These are phyloP conservation scores for Zymoseptoria crescenta DNA, from an alignment of 2,329 filamentous ascomycete species.

Conservation along the genomic window DNA sequence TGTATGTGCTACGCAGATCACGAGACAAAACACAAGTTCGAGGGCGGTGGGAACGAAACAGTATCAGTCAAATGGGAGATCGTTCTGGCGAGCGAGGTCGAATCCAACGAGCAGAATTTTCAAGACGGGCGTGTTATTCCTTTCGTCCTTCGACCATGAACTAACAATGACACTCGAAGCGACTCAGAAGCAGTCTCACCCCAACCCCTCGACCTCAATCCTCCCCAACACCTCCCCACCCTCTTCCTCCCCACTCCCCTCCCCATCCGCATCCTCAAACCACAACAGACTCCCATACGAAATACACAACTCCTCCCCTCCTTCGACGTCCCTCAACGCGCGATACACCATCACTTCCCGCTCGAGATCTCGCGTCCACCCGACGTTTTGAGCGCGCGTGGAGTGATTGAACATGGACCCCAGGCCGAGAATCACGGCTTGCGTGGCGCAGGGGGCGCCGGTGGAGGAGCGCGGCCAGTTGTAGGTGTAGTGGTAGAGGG, in stretches of 20 bases:
- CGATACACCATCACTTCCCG: slow-evolving; percentile 42
- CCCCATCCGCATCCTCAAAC: slow-evolving; percentile 38
- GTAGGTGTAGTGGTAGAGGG: slow-evolving; percentile 50
- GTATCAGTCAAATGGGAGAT: neutral
- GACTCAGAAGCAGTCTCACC: too few relatives aligned
- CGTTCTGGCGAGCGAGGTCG: neutral
- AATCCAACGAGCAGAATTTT: neutral
- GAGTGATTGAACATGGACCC: slow-evolving; percentile 55
- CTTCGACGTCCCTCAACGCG: slow-evolving; percentile 41
- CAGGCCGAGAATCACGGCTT: slow-evolving; percentile 49
- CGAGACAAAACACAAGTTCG: neutral
- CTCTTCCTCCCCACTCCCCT: slow-evolving; percentile 16
- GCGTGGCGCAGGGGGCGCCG: slow-evolving; percentile 24
- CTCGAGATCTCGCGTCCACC: slow-evolving; percentile 45
- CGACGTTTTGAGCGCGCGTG: slow-evolving; percentile 45
- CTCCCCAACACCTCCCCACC: slow-evolving; percentile 34
- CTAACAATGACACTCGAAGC: too few relatives aligned
- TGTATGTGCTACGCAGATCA: neutral
- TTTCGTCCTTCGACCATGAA: too few relatives aligned
- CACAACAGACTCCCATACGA: slow-evolving; percentile 42
- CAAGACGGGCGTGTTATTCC: too few relatives aligned
- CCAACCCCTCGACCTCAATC: slow-evolving; percentile 28
- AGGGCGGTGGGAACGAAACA: neutral
- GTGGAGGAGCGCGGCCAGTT: slow-evolving; percentile 36
- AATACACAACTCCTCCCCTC: slow-evolving; percentile 50